Conservation (phyloP, 1,139 yeast species). For the Kodamaea suecica region DNA sequence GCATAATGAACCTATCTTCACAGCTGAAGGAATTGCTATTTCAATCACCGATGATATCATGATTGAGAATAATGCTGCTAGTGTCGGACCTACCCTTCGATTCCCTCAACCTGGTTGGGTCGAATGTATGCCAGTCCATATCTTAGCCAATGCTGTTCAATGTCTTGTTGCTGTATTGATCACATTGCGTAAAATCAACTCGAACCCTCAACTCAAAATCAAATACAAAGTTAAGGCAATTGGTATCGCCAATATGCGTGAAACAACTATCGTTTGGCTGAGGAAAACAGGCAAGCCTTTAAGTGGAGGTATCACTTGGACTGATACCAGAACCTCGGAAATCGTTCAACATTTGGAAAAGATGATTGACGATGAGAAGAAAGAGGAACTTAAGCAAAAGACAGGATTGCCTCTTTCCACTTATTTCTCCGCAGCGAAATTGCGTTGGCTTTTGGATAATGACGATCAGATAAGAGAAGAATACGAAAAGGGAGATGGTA, state of each 20-base stretch:
- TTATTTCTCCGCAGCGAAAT: slow-evolving; percentile 87
- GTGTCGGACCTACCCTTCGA: slow-evolving; percentile 65
- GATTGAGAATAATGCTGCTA: slow-evolving; percentile 55
- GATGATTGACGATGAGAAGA: slow-evolving; percentile 55
- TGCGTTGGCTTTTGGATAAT: slow-evolving; percentile 87
- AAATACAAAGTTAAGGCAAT: slow-evolving; percentile 59
- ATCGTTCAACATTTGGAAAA: slow-evolving; percentile 66
- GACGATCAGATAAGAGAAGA: slow-evolving; percentile 64
- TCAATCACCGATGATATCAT: slow-evolving; percentile 55
- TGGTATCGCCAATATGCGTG: slow-evolving; percentile 95
- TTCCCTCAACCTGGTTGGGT: slow-evolving; percentile 90
- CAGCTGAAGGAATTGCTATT: slow-evolving; percentile 73
- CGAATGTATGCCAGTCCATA: slow-evolving; percentile 87
- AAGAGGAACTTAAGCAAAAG: slow-evolving; percentile 57
- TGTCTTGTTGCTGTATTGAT: slow-evolving; percentile 66
- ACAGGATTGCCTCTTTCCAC: slow-evolving; percentile 90
- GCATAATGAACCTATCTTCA: slow-evolving; percentile 58
- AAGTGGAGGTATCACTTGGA: slow-evolving; percentile 92
- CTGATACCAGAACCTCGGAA: slow-evolving; percentile 82
- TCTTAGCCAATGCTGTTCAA: slow-evolving; percentile 77
- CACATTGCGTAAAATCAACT: slow-evolving; percentile 56
- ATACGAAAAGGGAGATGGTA: slow-evolving; percentile 69
- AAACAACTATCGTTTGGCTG: slow-evolving; percentile 90
- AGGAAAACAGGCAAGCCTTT: slow-evolving; percentile 79
- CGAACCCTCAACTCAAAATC: slow-evolving; percentile 45